Evolutionary conservation across 495 filamentous ascomycete species (phyloP).

Genomic region (Talaromyces trachyspermus): DNA sequence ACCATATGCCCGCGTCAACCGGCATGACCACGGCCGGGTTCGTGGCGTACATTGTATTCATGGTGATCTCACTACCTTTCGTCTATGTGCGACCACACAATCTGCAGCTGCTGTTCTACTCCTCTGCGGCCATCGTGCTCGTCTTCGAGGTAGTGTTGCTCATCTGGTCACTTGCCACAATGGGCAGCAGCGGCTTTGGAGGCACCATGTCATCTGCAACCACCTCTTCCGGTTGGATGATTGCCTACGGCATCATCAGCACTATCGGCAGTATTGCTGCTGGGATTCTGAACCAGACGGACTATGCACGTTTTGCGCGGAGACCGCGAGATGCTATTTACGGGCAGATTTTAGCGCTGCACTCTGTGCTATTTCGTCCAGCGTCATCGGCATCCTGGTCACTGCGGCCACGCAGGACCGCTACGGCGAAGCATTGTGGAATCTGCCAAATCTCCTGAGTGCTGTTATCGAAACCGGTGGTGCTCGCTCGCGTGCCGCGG

Average conservation of each 20-base stretch:
- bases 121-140: slow-evolving; percentile 32
- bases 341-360: slow-evolving; percentile 14
- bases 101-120: slow-evolving; percentile 40
- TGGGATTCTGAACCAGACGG: slow-evolving; percentile 12
- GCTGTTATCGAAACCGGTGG: slow-evolving; percentile 35
- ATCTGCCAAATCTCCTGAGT: slow-evolving; percentile 37
- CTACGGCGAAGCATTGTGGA: slow-evolving; percentile 45
- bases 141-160: slow-evolving; percentile 4
- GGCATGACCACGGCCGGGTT: slow-evolving; percentile 22
- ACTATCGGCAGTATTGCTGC: slow-evolving; percentile 12
- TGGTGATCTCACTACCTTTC: slow-evolving; percentile 39
- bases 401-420: slow-evolving; percentile 41
- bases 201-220: slow-evolving; percentile 36
- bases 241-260: slow-evolving; percentile 36
- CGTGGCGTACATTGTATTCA: slow-evolving; percentile 27
- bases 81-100: slow-evolving; percentile 40
- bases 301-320: slow-evolving; percentile 18
- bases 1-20: slow-evolving; percentile 17
- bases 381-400: slow-evolving; percentile 37
- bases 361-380: slow-evolving; percentile 4
- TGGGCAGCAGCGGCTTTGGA: slow-evolving; percentile 27
- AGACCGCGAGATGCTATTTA: slow-evolving; percentile 15
- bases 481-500: slow-evolving; percentile 38
- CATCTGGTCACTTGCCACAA: slow-evolving; percentile 13
- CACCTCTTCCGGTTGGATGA: slow-evolving; percentile 35